A percentile compares a stretch with the other conserved stretches of the same genome.
Conservation (phyloP, 2,329 filamentous ascomycete species). For the Microthyrium microscopicum region DNA sequence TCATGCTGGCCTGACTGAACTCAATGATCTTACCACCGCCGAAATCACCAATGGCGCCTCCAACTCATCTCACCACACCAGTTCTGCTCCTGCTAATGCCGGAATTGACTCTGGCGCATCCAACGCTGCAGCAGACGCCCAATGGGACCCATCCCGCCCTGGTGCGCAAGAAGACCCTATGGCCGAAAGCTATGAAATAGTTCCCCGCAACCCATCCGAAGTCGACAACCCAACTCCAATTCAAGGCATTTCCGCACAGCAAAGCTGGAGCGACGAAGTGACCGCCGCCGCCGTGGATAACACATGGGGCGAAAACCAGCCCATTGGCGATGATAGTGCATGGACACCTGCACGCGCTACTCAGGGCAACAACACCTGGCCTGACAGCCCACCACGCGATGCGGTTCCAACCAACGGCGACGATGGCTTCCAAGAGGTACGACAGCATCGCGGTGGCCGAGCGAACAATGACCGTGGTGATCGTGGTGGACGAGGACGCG, state of each 20-base stretch:
- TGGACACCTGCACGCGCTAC: slow-evolving; percentile 9
- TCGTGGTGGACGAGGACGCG: slow-evolving; percentile 31
- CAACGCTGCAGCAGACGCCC: slow-evolving; percentile 42
- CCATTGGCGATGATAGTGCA: slow-evolving; percentile 14
- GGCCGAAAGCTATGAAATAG: slow-evolving; percentile 58
- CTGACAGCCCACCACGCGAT: too few relatives aligned
- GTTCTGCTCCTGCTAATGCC: slow-evolving; percentile 17
- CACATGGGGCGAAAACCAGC: too few relatives aligned
- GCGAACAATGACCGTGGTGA: slow-evolving; percentile 29
- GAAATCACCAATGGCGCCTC: slow-evolving; percentile 16
- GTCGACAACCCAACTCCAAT: slow-evolving; percentile 44
- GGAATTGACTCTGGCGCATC: slow-evolving; percentile 25
- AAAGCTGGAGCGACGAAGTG: slow-evolving; percentile 73
- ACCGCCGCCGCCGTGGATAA: slow-evolving; percentile 11
- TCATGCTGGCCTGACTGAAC: slow-evolving; percentile 51
- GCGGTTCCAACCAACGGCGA: slow-evolving; percentile 20
- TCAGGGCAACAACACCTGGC: not conserved
- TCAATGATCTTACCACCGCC: slow-evolving; percentile 28
- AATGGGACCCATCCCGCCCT: slow-evolving; percentile 43
- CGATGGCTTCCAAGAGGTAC: slow-evolving; percentile 58
- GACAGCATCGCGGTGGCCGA: slow-evolving; percentile 27
- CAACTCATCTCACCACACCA: not conserved
- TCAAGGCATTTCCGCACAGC: slow-evolving; percentile 31
- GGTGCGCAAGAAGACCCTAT: slow-evolving; percentile 29
- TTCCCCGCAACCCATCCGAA: slow-evolving; percentile 57